phyloP scores from a whole-genome alignment of 2,329 filamentous ascomycete genomes.

The Dothidotthia symphoricarpi region DNA sequence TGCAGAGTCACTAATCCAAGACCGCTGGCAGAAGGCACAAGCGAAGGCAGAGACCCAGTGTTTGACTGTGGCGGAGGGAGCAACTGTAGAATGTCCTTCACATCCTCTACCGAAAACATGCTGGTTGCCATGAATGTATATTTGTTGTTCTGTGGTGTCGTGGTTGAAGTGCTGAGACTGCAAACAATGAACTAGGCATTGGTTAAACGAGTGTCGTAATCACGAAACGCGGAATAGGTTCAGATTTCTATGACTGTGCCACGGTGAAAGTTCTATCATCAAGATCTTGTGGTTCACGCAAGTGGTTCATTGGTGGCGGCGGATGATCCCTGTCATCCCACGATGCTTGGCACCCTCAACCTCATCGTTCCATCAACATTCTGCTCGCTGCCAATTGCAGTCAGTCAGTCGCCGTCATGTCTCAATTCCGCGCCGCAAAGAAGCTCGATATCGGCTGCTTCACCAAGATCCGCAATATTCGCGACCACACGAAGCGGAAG shows the following conservation, averaged over 20 bases:
- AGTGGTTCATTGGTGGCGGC: too few relatives aligned
- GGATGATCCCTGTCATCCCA: neutral
- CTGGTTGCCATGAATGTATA: slow-evolving; percentile 1
- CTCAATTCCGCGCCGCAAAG: slow-evolving; percentile 82
- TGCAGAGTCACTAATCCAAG: slow-evolving; percentile 29
- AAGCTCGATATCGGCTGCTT: slow-evolving; percentile 87
- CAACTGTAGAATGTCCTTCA: slow-evolving; percentile 25
- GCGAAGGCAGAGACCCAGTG: slow-evolving; percentile 8
- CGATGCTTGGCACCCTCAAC: slow-evolving; percentile 14
- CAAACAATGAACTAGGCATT: too few relatives aligned
- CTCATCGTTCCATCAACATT: slow-evolving; percentile 4
- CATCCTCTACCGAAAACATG: slow-evolving; percentile 39
- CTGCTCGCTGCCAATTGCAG: slow-evolving; percentile 9
- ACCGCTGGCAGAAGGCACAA: slow-evolving; percentile 24
- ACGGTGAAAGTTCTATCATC: too few relatives aligned
- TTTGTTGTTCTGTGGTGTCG: too few relatives aligned
- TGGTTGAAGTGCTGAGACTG: too few relatives aligned
- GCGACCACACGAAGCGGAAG: slow-evolving; percentile 96
- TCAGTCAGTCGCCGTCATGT: slow-evolving; percentile 33
- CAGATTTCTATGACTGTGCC: too few relatives aligned
- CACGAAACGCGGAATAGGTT: too few relatives aligned
- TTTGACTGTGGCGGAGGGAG: slow-evolving; percentile 20
- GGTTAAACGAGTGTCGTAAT: too few relatives aligned
- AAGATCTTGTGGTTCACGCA: too few relatives aligned
- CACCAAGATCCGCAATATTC: slow-evolving; percentile 80